Percentiles rank a stretch among this genome's conserved stretches.
These are phyloP conservation scores for Oenanthe sinensis DNA, from an alignment of 129 eudicot species.

Conservation along the genomic window DNA sequence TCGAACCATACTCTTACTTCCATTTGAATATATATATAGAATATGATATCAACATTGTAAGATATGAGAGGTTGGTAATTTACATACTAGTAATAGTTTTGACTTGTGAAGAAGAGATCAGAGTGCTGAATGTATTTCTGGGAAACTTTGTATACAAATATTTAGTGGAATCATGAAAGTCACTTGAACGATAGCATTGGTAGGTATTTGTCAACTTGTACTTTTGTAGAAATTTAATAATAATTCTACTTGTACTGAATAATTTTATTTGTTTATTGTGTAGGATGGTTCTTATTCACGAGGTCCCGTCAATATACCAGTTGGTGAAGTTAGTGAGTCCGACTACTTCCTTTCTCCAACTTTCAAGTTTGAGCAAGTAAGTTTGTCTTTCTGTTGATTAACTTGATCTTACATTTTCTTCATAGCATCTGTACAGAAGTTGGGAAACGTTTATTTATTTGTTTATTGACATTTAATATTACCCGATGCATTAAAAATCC, in stretches of 20 bases:
- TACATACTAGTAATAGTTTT: not conserved
- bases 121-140: not conserved
- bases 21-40: not conserved
- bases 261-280: slow-evolving; percentile 15
- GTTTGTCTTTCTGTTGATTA: slow-evolving; percentile 19
- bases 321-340: slow-evolving; percentile 58
- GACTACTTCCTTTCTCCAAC: slow-evolving; percentile 73
- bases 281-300: slow-evolving; percentile 99
- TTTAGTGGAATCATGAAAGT: not conserved
- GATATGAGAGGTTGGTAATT: not conserved
- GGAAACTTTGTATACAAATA: not conserved
- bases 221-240: not conserved
- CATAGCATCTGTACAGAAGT: slow-evolving; percentile 1
- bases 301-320: slow-evolving; percentile 92
- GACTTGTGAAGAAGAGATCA: not conserved
- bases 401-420: not conserved
- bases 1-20: not conserved
- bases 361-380: slow-evolving; percentile 91
- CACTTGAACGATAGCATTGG: not conserved
- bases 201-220: not conserved
- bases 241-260: not conserved
- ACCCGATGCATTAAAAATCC: not conserved
- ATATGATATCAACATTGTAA: not conserved
- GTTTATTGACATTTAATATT: not conserved
- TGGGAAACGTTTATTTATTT: not conserved